These are phyloP conservation scores for Lotmaria passim DNA, from an alignment of 208 protist genomes.

Conservation along the genomic window DNA sequence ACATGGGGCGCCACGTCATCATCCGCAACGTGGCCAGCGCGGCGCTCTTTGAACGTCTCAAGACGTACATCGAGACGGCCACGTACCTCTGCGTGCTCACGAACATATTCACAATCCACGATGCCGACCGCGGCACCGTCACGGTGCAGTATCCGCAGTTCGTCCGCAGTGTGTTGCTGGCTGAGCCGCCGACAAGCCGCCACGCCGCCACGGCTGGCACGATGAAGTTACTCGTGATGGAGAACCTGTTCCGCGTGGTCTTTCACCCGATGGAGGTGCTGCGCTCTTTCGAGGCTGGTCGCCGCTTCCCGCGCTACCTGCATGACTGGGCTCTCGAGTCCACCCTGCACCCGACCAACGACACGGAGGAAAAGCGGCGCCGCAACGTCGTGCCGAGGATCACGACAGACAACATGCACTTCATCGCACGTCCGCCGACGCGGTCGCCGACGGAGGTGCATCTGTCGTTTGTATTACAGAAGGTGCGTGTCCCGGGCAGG, in stretches of 20 bases:
- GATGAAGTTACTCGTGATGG: constrained; percentile 46
- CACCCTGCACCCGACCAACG: constrained; percentile 48
- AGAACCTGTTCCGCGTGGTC: constrained; percentile 46
- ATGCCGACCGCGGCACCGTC: constrained; percentile 15
- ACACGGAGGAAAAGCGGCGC: constrained; percentile 61
- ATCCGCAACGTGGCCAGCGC: constrained; percentile 34
- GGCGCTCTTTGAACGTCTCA: constrained; percentile 50
- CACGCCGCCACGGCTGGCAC: not conserved
- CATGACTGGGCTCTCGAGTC: constrained; percentile 49
- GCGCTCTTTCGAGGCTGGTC: constrained; percentile 34
- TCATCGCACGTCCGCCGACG: constrained; percentile 15
- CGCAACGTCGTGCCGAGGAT: constrained; percentile 60
- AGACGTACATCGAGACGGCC: constrained; percentile 64
- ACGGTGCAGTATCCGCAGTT: constrained; percentile 64
- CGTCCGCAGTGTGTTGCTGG: constrained; percentile 48
- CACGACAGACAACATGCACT: constrained; percentile 26
- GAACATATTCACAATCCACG: constrained; percentile 41
- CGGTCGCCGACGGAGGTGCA: constrained; percentile 19
- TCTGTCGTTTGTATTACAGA: constrained; percentile 44
- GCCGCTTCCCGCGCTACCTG: constrained; percentile 35
- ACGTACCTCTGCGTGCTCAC: constrained; percentile 63
- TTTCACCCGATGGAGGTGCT: constrained; percentile 41
- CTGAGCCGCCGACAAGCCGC: constrained; percentile 10
- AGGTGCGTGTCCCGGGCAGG: constrained; percentile 51
- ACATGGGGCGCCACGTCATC: constrained; percentile 46